These are phyloP conservation scores for Juglanconis sp. DNA, from an alignment of 2,329 filamentous ascomycete genomes.

Conservation along the genomic window DNA sequence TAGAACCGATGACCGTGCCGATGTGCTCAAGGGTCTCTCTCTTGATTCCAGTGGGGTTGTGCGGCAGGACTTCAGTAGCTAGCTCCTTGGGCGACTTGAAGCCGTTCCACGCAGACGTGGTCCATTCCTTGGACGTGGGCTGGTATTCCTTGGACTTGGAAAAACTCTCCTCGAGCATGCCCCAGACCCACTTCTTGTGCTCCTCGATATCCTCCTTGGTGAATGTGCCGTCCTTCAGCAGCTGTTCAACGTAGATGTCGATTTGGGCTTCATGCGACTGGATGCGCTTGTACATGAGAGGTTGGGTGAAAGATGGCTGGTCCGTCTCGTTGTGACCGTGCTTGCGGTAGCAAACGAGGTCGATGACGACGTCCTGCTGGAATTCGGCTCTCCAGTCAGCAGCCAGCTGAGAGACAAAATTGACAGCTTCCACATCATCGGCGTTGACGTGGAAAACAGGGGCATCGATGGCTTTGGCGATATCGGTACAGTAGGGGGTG, in stretches of 20 bases:
- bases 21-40: constrained; percentile 73
- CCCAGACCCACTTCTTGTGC: constrained; percentile 99
- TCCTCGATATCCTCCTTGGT: constrained; percentile 97
- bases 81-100: constrained; percentile 99
- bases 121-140: constrained; percentile 95
- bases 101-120: constrained; percentile 97
- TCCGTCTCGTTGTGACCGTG: constrained; percentile 99
- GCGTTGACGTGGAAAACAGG: constrained; percentile 99
- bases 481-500: constrained; percentile 98
- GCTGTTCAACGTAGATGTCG: constrained; percentile 86
- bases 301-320: constrained; percentile 99
- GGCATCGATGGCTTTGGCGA: constrained; percentile 97
- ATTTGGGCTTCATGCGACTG: constrained; percentile 79
- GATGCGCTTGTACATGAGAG: constrained; percentile 99
- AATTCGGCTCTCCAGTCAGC: constrained; percentile 98
- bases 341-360: constrained; percentile 98
- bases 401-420: constrained; percentile 95
- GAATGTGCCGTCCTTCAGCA: constrained; percentile 89
- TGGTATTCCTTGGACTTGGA: constrained; percentile 96
- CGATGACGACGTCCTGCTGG: constrained; percentile 96
- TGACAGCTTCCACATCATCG: constrained; percentile 96
- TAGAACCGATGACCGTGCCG: constrained; percentile 71
- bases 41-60: constrained; percentile 81
- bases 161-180: constrained; percentile 97
- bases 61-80: constrained; percentile 87